Evolutionary conservation across 2,329 filamentous ascomycete species (phyloP), one percentile per base, ranked within the genome.

Genomic region (Verticillium nonalfalfae): DNA sequence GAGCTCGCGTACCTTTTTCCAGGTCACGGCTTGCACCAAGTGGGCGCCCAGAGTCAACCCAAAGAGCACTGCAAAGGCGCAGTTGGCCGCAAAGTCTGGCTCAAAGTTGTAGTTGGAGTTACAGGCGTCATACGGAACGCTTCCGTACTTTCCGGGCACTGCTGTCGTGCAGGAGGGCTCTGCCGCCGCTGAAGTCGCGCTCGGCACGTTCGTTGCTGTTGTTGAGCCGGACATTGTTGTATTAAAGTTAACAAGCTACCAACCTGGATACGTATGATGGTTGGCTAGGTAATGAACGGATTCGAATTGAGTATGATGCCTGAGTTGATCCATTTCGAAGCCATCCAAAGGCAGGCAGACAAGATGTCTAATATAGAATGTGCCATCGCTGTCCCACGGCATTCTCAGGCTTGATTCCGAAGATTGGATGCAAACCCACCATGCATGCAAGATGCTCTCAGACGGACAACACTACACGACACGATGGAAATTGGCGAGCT

Each of bases 41-140:
- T 75, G 72, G 6, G 61, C 62, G 1, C 67, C n/a, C 0, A 69
- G 70, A 4, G 65, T 68, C 10, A 71, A 40, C 2, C 71, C 72
- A 59, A 74, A 74, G 1, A 73, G 59, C 10, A 70, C 66, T 2
- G 70, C 69, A 63, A 74, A 74, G 5, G 69, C 71, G 15, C 71
- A 56, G 59, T 74, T 75, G n/a, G 66, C 72, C 18, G 62, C 68
- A 57, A 74, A 76, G 60, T 64, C 71, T 1, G 73, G 73, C 34
- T 75, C 61, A 60, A 70, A 75, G 59, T 59, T 60, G 57, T 75
- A 73, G 57, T 73, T 67, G 31, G 70, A 64, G 50, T 75, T 72
- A 62, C 73, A 75, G 1, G 72, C 68, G 34, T 68, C 67, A 15
- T 66, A 36, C 9, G 73, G 71, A 6, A 75, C 71, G 60, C 67